These are phyloP conservation scores for Phytophthora foliorum DNA, from an alignment of 352 stramenopile species.

Conservation along the genomic window DNA sequence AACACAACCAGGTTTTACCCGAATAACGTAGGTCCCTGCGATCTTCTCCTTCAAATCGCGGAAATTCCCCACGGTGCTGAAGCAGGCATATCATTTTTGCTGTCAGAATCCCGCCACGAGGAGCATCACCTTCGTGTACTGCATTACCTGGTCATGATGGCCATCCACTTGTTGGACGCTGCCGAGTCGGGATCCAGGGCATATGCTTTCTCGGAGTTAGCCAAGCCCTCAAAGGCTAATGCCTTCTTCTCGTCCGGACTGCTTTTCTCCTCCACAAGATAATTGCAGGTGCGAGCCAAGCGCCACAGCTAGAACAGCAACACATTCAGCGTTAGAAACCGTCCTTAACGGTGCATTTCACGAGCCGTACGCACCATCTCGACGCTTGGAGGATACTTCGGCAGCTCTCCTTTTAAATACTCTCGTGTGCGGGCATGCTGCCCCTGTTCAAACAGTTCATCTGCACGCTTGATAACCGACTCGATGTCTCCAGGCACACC, in stretches of 20 bases:
- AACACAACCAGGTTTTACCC: slow-evolving; percentile 32
- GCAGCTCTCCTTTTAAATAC: slow-evolving; percentile 52
- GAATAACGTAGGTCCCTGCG: slow-evolving; percentile 71
- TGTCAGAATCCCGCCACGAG: slow-evolving; percentile 8
- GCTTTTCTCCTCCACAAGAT: slow-evolving; percentile 57
- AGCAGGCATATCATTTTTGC: neutral
- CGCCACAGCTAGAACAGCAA: slow-evolving; percentile 59
- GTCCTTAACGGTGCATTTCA: neutral
- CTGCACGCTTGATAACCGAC: slow-evolving; percentile 45
- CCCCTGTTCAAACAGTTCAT: slow-evolving; percentile 62
- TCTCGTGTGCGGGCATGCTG: slow-evolving; percentile 51
- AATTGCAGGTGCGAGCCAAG: slow-evolving; percentile 68
- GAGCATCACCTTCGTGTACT: neutral
- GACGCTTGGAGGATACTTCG: slow-evolving; percentile 48
- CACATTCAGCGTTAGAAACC: neutral
- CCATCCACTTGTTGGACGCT: slow-evolving; percentile 81
- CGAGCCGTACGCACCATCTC: slow-evolving; percentile 52
- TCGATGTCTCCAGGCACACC: slow-evolving; percentile 36
- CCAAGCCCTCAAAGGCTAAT: slow-evolving; percentile 63
- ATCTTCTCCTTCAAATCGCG: slow-evolving; percentile 78
- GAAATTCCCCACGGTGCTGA: slow-evolving; percentile 68
- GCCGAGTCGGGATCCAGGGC: slow-evolving; percentile 53
- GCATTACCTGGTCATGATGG: slow-evolving; percentile 66
- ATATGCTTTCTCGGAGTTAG: slow-evolving; percentile 64
- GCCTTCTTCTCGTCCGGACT: slow-evolving; percentile 62